Conservation (phyloP, 805 yeast species). For the Yarrowia bubula region DNA sequence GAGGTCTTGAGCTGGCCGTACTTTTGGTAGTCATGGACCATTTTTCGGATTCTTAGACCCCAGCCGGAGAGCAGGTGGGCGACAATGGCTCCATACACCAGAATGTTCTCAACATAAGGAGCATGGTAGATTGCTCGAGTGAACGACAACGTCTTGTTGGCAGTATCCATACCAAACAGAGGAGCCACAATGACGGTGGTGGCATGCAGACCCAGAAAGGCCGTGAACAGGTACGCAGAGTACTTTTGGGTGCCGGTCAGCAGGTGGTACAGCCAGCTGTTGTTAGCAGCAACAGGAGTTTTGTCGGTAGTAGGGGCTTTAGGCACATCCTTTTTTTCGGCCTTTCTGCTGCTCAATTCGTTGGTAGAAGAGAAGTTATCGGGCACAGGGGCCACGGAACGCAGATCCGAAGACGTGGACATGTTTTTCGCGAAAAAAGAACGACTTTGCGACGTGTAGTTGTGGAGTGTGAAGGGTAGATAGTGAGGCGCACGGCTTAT, state of each 20-base stretch:
- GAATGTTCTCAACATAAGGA: slow-evolving; percentile 47
- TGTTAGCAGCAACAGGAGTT: neutral
- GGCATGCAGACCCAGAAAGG: slow-evolving; percentile 56
- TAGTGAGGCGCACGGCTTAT: neutral
- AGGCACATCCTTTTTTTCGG: neutral
- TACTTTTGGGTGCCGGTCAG: slow-evolving; percentile 38
- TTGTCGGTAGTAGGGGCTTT: neutral
- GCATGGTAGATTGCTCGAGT: slow-evolving; percentile 60
- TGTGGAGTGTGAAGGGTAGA: neutral
- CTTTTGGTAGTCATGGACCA: slow-evolving; percentile 35
- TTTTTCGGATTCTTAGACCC: slow-evolving; percentile 43
- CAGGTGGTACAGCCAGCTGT: slow-evolving; percentile 9
- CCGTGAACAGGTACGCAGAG: slow-evolving; percentile 55
- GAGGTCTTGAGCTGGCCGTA: slow-evolving; percentile 33
- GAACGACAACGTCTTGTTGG: slow-evolving; percentile 56
- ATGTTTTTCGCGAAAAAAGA: neutral
- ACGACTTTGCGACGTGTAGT: neutral
- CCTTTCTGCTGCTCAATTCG: neutral
- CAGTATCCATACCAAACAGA: slow-evolving; percentile 44
- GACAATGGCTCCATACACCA: slow-evolving; percentile 47
- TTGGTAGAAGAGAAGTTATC: neutral
- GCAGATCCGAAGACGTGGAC: slow-evolving; percentile 9
- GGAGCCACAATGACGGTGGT: slow-evolving; percentile 57
- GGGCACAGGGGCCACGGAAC: slow-evolving; percentile 15
- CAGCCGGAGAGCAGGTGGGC: slow-evolving; percentile 57